Base-by-base conservation (phyloP, 2,329 filamentous ascomycete species). In the Albifimbria verrucaria region DNA sequence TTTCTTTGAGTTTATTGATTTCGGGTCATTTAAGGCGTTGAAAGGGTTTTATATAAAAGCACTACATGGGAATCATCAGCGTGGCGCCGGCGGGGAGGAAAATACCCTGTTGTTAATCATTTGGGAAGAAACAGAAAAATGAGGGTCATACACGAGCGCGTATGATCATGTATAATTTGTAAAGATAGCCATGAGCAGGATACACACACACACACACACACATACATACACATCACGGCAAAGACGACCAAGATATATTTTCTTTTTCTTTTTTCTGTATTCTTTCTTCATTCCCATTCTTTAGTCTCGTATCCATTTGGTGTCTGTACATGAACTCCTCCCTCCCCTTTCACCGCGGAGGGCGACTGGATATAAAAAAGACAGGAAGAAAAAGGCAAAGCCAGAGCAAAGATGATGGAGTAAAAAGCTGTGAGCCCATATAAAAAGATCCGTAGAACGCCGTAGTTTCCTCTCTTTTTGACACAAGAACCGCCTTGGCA, bases 281-380 rank as follows among this genome's bases (percentile, higher is more conserved):
- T 55, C 57, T 58, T 55, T 56, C 59, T 57, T 59, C 55, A n/a
- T 39, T 39, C 32, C 12, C 32, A 39, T 39, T 39, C 18, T n/a
- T 39, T 39, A 58, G 59, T 54, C 59, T 52, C 53, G 53, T 56
- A 54, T 56, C 62, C 54, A 54, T 52, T n/a, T n/a, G 56, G 59
- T 59, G 52, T 60, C 57, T 64, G 57, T 62, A 59, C 60, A 64
- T 61, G 63, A 58, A n/a, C n/a, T 61, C 59, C 56, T 62, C 62
- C 55, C 55, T 51, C 50, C 56, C 57, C 55, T 50, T 51, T 55
- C 51, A 52, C 53, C 50, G 48, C 21, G 51, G 28, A 54, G 53
- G 53, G 58, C n/a, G n/a, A n/a, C 50, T 55, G 56, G 55, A 59
- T 56, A 57, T 56, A 39, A 39, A 39, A 39, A 39, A 39, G 32